phyloP scores from a whole-genome alignment of 2,329 filamentous ascomycete species.

The Paramyrothecium sp. region DNA sequence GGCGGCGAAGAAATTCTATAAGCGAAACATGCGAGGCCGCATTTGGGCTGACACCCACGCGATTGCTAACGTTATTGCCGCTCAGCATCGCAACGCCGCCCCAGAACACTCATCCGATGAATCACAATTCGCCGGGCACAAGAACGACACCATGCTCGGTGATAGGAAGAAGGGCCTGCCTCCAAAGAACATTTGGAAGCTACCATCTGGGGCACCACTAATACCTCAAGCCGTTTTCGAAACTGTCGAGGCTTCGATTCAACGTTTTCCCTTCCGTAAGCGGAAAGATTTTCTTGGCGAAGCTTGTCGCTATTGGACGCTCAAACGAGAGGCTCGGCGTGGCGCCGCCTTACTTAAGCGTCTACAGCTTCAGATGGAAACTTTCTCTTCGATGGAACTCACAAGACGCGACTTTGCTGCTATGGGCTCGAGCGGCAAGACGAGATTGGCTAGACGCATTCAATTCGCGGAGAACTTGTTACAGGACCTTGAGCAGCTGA shows the following conservation, averaged over 20 bases:
- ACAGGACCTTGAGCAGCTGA: slow-evolving; percentile 75
- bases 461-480: slow-evolving; percentile 80
- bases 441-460: slow-evolving; percentile 76
- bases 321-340: slow-evolving; percentile 89
- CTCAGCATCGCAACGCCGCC: slow-evolving; percentile 62
- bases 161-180: slow-evolving; percentile 66
- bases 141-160: slow-evolving; percentile 71
- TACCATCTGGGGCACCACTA: slow-evolving; percentile 91
- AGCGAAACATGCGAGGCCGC: slow-evolving; percentile 80
- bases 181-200: slow-evolving; percentile 66
- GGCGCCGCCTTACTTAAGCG: slow-evolving; percentile 91
- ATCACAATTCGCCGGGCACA: slow-evolving; percentile 78
- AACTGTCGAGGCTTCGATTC: slow-evolving; percentile 78
- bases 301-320: slow-evolving; percentile 94
- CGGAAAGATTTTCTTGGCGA: slow-evolving; percentile 91
- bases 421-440: slow-evolving; percentile 83
- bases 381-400: slow-evolving; percentile 96
- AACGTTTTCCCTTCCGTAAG: slow-evolving; percentile 76
- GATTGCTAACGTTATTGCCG: slow-evolving; percentile 77
- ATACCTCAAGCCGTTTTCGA: slow-evolving; percentile 88
- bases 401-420: slow-evolving; percentile 93
- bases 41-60: slow-evolving; percentile 91
- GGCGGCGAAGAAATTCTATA: slow-evolving; percentile 86
- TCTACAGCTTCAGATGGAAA: slow-evolving; percentile 90
- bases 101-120: slow-evolving; percentile 76